These are phyloP conservation scores for Heliamphora pulchella DNA, from an alignment of 179 eudicot genomes.

Conservation along the genomic window DNA sequence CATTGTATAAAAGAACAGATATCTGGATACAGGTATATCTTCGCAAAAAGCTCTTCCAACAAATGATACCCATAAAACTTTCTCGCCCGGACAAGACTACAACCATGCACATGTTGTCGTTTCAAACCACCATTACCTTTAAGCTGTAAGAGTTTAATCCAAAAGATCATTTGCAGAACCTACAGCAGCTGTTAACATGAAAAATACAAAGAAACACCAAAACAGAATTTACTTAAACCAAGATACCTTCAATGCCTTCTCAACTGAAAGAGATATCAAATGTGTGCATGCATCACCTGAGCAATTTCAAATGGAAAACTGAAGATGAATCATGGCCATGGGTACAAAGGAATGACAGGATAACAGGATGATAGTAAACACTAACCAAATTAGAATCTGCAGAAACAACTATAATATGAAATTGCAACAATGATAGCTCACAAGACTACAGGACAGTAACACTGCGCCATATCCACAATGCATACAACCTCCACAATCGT, in stretches of 20 bases:
- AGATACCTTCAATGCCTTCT: slow-evolving; percentile 83
- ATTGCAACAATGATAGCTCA: neutral
- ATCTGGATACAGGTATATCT: slow-evolving; percentile 88
- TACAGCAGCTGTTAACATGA: slow-evolving; percentile 14
- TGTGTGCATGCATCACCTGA: slow-evolving; percentile 50
- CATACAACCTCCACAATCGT: neutral
- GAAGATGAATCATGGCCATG: neutral
- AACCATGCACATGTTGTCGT: slow-evolving; percentile 92
- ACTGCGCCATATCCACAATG: neutral
- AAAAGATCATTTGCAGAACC: slow-evolving; percentile 9
- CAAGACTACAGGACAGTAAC: neutral
- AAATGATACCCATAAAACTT: slow-evolving; percentile 82
- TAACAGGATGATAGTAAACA: neutral
- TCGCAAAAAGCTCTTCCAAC: slow-evolving; percentile 73
- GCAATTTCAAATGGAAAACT: neutral
- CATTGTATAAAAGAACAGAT: neutral
- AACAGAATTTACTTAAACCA: neutral
- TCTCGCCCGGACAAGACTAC: slow-evolving; percentile 72
- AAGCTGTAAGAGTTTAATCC: slow-evolving; percentile 39
- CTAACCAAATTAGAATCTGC: neutral
- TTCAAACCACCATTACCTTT: slow-evolving; percentile 75
- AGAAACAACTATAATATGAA: neutral
- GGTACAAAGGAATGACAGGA: neutral
- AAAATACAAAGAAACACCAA: slow-evolving; percentile 4
- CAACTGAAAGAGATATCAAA: slow-evolving; percentile 54